These are phyloP conservation scores for Hydrangea macrophylla DNA, from an alignment of 148 eudicot species.

Conservation along the genomic window DNA sequence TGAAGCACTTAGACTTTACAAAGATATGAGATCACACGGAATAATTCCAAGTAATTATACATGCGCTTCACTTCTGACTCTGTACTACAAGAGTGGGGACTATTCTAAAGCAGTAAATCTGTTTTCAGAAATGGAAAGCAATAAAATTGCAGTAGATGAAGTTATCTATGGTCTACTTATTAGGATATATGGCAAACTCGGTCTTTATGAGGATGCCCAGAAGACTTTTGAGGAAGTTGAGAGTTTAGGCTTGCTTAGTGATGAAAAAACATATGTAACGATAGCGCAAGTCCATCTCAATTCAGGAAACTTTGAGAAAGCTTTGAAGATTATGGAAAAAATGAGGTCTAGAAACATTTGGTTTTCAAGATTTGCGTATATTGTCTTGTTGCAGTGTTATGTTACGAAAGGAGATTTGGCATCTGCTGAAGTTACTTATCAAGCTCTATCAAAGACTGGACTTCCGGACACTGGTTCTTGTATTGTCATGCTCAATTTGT, in stretches of 20 bases:
- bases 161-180: slow-evolving; percentile 65
- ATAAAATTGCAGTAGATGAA: slow-evolving; percentile 55
- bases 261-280: slow-evolving; percentile 57
- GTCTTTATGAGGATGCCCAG: slow-evolving; percentile 64
- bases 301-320: slow-evolving; percentile 37
- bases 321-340: too few relatives aligned
- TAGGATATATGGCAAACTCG: slow-evolving; percentile 75
- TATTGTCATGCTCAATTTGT: slow-evolving; percentile 55
- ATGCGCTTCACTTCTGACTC: slow-evolving; percentile 70
- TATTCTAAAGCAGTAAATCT: slow-evolving; percentile 66
- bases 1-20: slow-evolving; percentile 45
- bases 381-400: slow-evolving; percentile 54
- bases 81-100: slow-evolving; percentile 54
- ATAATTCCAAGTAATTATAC: slow-evolving; percentile 65
- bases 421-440: slow-evolving; percentile 52
- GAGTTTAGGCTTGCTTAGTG: slow-evolving; percentile 44
- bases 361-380: slow-evolving; percentile 48
- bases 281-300: slow-evolving; percentile 76
- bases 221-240: slow-evolving; percentile 55
- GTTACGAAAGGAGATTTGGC: slow-evolving; percentile 48
- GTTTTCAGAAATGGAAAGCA: slow-evolving; percentile 62
- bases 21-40: slow-evolving; percentile 47
- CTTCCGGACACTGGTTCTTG: slow-evolving; percentile 48
- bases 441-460: slow-evolving; percentile 46
- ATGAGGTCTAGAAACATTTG: too few relatives aligned